phyloP scores from a whole-genome alignment of 129 eudicot species.

The Silybum marianum region DNA sequence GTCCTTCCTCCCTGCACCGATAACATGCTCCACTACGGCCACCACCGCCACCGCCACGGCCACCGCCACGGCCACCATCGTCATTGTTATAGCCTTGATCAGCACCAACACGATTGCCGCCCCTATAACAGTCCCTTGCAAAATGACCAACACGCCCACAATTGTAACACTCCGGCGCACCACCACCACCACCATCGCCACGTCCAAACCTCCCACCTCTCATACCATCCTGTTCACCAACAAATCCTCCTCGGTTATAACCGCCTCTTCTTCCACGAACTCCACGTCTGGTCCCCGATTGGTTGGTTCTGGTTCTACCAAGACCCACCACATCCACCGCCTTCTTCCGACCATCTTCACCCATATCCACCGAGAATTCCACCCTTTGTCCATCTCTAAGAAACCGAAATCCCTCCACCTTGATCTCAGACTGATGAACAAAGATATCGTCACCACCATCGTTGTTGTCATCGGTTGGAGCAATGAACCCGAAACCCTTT shows the following conservation, averaged over 20 bases:
- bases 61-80: slow-evolving; percentile 19
- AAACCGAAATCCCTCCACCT: slow-evolving; percentile 42
- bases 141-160: slow-evolving; percentile 43
- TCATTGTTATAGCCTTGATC: slow-evolving; percentile 23
- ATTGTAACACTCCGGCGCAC: slow-evolving; percentile 28
- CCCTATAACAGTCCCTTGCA: slow-evolving; percentile 32
- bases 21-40: slow-evolving; percentile 26
- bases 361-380: slow-evolving; percentile 25
- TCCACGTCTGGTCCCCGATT: slow-evolving; percentile 16
- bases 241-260: slow-evolving; percentile 25
- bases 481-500: slow-evolving; percentile 48
- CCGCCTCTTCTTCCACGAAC: slow-evolving; percentile 36
- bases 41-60: slow-evolving; percentile 5
- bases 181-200: slow-evolving; percentile 9
- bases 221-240: background rate
- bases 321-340: slow-evolving; percentile 40
- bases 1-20: slow-evolving; percentile 39
- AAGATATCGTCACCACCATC: slow-evolving; percentile 31
- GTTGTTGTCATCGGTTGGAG: slow-evolving; percentile 20
- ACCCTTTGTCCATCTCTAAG: slow-evolving; percentile 45
- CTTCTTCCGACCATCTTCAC: slow-evolving; percentile 38
- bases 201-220: slow-evolving; percentile 26
- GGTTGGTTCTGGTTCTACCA: slow-evolving; percentile 26
- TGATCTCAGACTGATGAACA: slow-evolving; percentile 45
- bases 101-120: slow-evolving; percentile 10